phyloP scores from a whole-genome alignment of 805 yeast genomes.

The Limtongozyma cylindracea region DNA sequence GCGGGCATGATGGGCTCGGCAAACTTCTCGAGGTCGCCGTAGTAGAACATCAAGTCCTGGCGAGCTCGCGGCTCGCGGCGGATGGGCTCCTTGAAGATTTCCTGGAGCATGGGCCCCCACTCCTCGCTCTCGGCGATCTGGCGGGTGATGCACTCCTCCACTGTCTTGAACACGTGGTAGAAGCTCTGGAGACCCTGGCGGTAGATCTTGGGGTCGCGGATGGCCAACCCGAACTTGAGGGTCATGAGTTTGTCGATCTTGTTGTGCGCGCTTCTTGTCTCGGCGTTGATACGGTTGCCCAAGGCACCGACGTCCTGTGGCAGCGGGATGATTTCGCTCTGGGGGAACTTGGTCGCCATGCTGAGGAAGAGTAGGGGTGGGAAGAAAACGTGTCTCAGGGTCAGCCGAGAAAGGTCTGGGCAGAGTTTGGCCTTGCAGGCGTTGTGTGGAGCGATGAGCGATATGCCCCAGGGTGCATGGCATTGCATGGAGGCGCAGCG shows the following conservation, averaged over 20 bases:
- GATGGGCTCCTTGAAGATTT: constrained; percentile 48
- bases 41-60: constrained; percentile 43
- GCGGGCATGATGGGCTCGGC: constrained; percentile 26
- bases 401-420: too few species aligned
- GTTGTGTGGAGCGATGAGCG: too few species aligned
- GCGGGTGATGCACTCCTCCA: constrained; percentile 23
- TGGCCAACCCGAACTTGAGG: constrained; percentile 45
- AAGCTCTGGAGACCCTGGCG: constrained; percentile 61
- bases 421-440: too few species aligned
- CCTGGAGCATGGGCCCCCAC: constrained; percentile 18
- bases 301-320: constrained; percentile 64
- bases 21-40: constrained; percentile 30
- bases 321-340: constrained; percentile 40
- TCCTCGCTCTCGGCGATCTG: constrained; percentile 13
- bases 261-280: constrained; percentile 42
- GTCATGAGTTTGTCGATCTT: constrained; percentile 44
- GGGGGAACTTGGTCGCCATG: constrained; percentile 8
- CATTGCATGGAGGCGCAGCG: too few species aligned
- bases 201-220: constrained; percentile 51
- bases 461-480: too few species aligned
- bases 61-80: constrained; percentile 31
- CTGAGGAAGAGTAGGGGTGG: too few species aligned
- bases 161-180: constrained; percentile 41
- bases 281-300: constrained; percentile 55
- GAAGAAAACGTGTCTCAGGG: too few species aligned